Evolutionary conservation across 2,329 filamentous ascomycete genomes (phyloP), one percentile per base, ranked within the genome.

Genomic region (Neodidymelliopsis sp.): DNA sequence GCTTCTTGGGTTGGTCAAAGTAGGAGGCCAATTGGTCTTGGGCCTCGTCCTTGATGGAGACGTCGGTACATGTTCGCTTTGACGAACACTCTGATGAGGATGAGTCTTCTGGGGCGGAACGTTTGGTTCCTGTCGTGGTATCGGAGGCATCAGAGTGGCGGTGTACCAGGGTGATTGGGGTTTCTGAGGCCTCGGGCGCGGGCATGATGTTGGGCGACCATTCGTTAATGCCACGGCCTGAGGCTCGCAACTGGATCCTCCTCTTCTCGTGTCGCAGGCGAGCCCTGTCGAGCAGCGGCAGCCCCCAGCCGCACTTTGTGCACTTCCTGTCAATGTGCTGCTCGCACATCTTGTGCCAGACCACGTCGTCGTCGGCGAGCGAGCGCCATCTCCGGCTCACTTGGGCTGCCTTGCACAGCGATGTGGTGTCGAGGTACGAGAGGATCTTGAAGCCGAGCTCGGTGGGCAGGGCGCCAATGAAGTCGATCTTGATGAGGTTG

Each of bases 271-370:
- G 91, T 58, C 90, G 84, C 56, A 99, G 76, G 63, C 90, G 84
- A 75, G 96, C 96, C 62, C 91, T 84, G 67, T 99, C 94, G 39
- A 99, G 77, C 47, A 96, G 76, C 12, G 94, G 94, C 52, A 99
- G 75, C 2, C 94, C 94, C 91, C 92, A 97, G 18, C 94, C 93
- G 69, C 94, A 99, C 69, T 94, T 96, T 51, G 86, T 92, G 72
- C 92, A 97, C 70, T 96, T 96, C 53, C 91, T 81, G 70, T 95
- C 90, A 62, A 97, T 95, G 72, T 96, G 92, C 69, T 97, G 93
- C 73, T 96, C 91, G 70, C 94, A 99, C 92, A 97, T 97, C 57
- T 88, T 89, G 69, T 97, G 90, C 94, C 94, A 99, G 4, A 99
- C 93, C 7, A 96, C 89, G 71, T 99, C 93, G 67, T 97, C 93